Percentiles rank a stretch among this genome's conserved stretches.
Evolutionary conservation across 78 protist genomes (phyloP).

Genomic region (Cavenderia fasciculata): DNA sequence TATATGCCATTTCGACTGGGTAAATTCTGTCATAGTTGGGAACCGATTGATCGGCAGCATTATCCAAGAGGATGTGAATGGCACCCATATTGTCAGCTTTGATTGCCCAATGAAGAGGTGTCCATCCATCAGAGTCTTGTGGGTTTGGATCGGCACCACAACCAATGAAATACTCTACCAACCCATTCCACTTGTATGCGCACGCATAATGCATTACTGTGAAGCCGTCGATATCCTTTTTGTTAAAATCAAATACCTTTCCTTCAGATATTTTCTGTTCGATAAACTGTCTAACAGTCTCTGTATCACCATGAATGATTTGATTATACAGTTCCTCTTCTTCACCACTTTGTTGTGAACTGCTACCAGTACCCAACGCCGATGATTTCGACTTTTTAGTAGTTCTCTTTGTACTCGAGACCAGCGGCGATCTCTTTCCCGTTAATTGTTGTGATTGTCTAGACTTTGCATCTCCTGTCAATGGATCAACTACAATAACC

Average conservation of each 20-base stretch:
- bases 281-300: conserved; percentile 12
- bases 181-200: conserved; percentile 63
- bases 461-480: background rate
- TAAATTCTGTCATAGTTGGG: conserved; percentile 33
- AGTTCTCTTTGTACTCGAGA: no score
- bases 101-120: conserved; percentile 68
- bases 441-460: background rate
- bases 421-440: no score
- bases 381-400: no score
- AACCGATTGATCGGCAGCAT: conserved; percentile 61
- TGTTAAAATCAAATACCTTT: conserved; percentile 49
- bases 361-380: no score
- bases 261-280: conserved; percentile 9
- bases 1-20: conserved; percentile 69
- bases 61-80: conserved; percentile 9
- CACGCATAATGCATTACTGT: conserved; percentile 68
- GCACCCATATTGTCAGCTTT: conserved; percentile 64
- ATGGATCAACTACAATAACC: background rate
- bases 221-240: conserved; percentile 58
- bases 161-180: conserved; percentile 40
- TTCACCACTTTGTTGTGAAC: no score
- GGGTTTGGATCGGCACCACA: conserved; percentile 25
- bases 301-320: conserved; percentile 39
- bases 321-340: conserved; percentile 23
- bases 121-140: conserved; percentile 67